These are phyloP conservation scores for Cyphellophora attinorum DNA, from an alignment of 2,329 filamentous ascomycete species.

Conservation along the genomic window DNA sequence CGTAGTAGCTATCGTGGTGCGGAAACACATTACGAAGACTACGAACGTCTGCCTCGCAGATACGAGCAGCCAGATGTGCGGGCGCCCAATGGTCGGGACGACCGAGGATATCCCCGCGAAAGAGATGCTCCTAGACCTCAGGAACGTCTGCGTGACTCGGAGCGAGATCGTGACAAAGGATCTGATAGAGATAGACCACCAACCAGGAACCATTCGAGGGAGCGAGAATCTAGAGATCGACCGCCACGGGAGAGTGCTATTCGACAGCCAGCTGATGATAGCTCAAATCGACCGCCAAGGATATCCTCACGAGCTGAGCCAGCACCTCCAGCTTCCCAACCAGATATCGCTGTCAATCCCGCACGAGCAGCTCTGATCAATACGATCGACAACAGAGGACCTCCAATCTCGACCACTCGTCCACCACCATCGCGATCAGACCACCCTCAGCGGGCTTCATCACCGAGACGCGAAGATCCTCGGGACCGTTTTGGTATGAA, in stretches of 20 bases:
- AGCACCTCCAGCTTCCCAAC: slow-evolving; percentile 17
- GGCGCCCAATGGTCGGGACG: slow-evolving; percentile 12
- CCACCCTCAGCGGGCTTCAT: slow-evolving; percentile 14
- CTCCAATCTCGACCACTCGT: slow-evolving; percentile 6
- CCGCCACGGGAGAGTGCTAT: too few species aligned
- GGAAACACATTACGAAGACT: slow-evolving; percentile 26
- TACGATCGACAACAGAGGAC: slow-evolving; percentile 11
- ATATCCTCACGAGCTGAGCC: too few species aligned
- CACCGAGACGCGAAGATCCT: slow-evolving; percentile 19
- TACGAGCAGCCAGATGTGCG: slow-evolving; percentile 27
- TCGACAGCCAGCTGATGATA: too few species aligned
- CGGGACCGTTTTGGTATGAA: too few species aligned
- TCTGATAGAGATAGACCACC: slow-evolving; percentile 15
- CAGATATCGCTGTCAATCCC: slow-evolving; percentile 15
- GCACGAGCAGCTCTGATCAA: slow-evolving; percentile 23
- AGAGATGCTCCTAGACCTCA: slow-evolving; percentile 6
- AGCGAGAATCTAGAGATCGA: slow-evolving; percentile 19
- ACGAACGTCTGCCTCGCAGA: slow-evolving; percentile 22
- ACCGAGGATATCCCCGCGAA: slow-evolving; percentile 14
- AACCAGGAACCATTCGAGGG: slow-evolving; percentile 15
- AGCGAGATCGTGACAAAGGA: slow-evolving; percentile 10
- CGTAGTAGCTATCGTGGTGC: slow-evolving; percentile 28
- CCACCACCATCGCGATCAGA: slow-evolving; percentile 10
- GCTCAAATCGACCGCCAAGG: too few species aligned
- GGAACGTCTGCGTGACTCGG: slow-evolving; percentile 9